Evolutionary conservation across 2,329 filamentous ascomycete species (phyloP).

Genomic region (Chaetomium olivaceum): DNA sequence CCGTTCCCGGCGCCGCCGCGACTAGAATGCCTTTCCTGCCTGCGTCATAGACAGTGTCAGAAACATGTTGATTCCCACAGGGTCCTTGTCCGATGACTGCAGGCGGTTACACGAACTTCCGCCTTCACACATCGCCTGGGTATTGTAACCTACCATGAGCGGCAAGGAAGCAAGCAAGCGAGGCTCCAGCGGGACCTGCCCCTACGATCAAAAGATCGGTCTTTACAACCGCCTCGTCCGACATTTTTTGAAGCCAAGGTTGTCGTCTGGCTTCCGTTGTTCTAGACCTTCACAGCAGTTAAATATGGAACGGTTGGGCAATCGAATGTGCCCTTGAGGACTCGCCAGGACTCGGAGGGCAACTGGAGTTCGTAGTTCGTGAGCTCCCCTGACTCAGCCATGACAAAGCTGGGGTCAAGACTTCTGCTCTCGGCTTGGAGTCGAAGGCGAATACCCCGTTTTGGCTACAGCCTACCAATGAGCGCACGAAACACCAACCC

Average conservation of each 20-base stretch:
- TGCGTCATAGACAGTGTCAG: constrained; percentile 27
- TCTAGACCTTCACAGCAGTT: neutral
- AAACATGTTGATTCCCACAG: neutral
- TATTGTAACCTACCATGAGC: constrained; percentile 43
- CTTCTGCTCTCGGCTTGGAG: neutral
- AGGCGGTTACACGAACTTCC: neutral
- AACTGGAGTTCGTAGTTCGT: neutral
- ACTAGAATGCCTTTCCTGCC: constrained; percentile 57
- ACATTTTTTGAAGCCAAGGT: neutral
- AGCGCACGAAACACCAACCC: neutral
- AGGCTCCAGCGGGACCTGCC: constrained; percentile 55
- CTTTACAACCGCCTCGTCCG: constrained; percentile 33
- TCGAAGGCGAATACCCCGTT: neutral
- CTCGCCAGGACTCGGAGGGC: too few relatives aligned
- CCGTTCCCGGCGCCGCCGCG: constrained; percentile 49
- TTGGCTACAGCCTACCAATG: neutral
- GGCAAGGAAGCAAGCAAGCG: constrained; percentile 55
- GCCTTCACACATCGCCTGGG: too few relatives aligned
- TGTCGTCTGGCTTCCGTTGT: neutral
- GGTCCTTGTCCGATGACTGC: neutral
- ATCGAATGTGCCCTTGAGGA: neutral
- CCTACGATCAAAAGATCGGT: constrained; percentile 53
- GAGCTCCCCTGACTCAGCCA: neutral
- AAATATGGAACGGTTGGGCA: neutral
- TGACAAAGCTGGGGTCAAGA: neutral